A percentile compares a stretch with the other conserved stretches of the same genome.
phyloP scores from a whole-genome alignment of 2,329 filamentous ascomycete genomes.

The Trichoderma oligosporum region DNA sequence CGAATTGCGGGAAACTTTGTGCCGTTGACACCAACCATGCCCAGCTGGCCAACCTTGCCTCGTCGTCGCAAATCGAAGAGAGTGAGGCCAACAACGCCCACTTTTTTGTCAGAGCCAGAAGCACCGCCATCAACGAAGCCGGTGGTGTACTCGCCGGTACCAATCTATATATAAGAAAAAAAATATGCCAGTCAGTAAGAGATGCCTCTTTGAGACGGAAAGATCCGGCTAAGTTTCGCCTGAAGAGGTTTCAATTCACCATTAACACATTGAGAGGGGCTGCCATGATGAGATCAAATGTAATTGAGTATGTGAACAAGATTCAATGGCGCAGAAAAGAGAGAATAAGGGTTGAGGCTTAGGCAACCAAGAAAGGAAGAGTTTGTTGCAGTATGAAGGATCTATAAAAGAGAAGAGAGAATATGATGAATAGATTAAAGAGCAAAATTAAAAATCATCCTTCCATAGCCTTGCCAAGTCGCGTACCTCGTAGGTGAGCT shows the following conservation, averaged over 20 bases:
- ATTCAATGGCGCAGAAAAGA: not conserved
- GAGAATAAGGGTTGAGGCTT: no score
- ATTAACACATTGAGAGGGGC: constrained; percentile 65
- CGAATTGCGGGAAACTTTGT: constrained; percentile 89
- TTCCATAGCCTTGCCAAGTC: constrained; percentile 7
- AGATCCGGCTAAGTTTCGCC: not conserved
- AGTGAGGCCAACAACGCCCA: constrained; percentile 86
- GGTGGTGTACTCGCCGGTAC: constrained; percentile 95
- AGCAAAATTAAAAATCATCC: not conserved
- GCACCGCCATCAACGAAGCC: constrained; percentile 82
- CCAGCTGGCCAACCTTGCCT: constrained; percentile 80
- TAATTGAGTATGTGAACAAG: no score
- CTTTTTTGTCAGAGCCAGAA: constrained; percentile 90
- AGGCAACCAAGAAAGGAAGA: no score
- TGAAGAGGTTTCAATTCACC: constrained; percentile 43
- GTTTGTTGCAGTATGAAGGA: no score
- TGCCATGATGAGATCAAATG: constrained; percentile 47
- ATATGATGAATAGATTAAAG: no score
- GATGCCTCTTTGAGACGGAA: not conserved
- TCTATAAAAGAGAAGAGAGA: no score
- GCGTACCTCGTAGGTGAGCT: not conserved
- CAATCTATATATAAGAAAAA: constrained; percentile 62
- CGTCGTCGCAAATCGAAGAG: constrained; percentile 83
- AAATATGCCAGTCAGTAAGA: not conserved
- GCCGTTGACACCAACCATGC: constrained; percentile 87